Evolutionary conservation across 1,284 basidiomycete species (phyloP).

Genomic region (Rhizoctonia solani): DNA sequence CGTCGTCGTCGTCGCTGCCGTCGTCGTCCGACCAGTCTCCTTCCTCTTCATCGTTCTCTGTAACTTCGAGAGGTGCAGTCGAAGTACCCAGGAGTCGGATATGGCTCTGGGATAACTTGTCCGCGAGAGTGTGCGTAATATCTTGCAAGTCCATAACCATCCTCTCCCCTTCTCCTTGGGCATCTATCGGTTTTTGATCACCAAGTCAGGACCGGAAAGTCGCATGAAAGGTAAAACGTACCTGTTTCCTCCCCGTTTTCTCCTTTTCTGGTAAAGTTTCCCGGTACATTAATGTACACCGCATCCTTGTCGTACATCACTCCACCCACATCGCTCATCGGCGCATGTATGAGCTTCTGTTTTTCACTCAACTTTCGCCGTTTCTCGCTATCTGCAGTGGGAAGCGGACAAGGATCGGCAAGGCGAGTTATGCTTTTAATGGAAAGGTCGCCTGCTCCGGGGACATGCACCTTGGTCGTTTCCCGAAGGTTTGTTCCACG

Average conservation of each 20-base stretch:
- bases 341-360: constrained; percentile 93
- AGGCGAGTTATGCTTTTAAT: constrained; percentile 77
- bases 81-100: constrained; percentile 88
- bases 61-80: constrained; percentile 57
- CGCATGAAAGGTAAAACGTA: constrained; percentile 42
- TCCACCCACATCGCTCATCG: constrained; percentile 98
- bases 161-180: constrained; percentile 89
- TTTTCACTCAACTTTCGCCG: constrained; percentile 92
- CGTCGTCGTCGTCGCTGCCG: constrained; percentile 45
- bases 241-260: constrained; percentile 58
- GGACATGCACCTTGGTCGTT: constrained; percentile 89
- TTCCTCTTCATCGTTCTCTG: constrained; percentile 39
- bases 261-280: constrained; percentile 76
- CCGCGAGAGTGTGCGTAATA: constrained; percentile 79
- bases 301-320: constrained; percentile 99
- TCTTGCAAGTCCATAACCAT: constrained; percentile 99
- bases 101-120: constrained; percentile 77
- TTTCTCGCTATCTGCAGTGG: constrained; percentile 91
- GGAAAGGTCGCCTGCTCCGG: constrained; percentile 87
- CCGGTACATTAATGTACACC: constrained; percentile 97
- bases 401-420: constrained; percentile 93
- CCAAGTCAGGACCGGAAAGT: constrained; percentile 3
- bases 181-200: constrained; percentile 51
- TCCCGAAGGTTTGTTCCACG: constrained; percentile 86
- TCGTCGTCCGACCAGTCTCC: constrained; percentile 39